A percentile compares a stretch with the other conserved stretches of the same genome.
Conservation (phyloP, 106 monocot species). For the Dendrobium chrysotoxum region DNA sequence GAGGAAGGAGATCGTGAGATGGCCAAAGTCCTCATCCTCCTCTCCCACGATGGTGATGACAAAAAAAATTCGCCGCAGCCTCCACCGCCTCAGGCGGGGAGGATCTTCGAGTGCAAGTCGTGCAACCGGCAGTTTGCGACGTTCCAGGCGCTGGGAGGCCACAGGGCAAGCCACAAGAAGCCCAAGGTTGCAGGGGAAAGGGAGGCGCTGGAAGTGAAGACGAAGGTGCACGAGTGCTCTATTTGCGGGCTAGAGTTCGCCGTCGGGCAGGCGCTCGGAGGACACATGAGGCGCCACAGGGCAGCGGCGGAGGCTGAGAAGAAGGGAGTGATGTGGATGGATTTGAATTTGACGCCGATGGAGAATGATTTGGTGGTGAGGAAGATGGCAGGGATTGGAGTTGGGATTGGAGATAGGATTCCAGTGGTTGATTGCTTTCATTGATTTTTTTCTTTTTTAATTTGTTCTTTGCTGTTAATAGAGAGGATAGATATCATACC, state of each 20-base stretch:
- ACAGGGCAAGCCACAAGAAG: constrained; percentile 63
- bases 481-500: not conserved
- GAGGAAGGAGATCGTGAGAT: not conserved
- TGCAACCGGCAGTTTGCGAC: constrained; percentile 59
- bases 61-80: not conserved
- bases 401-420: constrained; percentile 3
- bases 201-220: not conserved
- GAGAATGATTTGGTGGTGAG: constrained; percentile 8
- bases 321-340: constrained; percentile 5
- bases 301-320: not conserved
- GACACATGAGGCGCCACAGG: constrained; percentile 17
- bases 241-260: constrained; percentile 17
- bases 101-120: constrained; percentile 64
- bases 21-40: not conserved
- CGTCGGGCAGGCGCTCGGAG: constrained; percentile 17
- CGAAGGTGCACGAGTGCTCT: constrained; percentile 12
- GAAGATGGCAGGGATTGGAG: not conserved
- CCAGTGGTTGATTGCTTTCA: not conserved
- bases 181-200: constrained; percentile 1
- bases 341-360: constrained; percentile 12
- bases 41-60: not conserved
- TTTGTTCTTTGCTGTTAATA: too few species aligned
- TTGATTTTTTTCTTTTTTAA: not conserved
- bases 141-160: constrained; percentile 71
- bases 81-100: not conserved